phyloP scores from a whole-genome alignment of 768 basidiomycete species.

The Lentinula lateritia region DNA sequence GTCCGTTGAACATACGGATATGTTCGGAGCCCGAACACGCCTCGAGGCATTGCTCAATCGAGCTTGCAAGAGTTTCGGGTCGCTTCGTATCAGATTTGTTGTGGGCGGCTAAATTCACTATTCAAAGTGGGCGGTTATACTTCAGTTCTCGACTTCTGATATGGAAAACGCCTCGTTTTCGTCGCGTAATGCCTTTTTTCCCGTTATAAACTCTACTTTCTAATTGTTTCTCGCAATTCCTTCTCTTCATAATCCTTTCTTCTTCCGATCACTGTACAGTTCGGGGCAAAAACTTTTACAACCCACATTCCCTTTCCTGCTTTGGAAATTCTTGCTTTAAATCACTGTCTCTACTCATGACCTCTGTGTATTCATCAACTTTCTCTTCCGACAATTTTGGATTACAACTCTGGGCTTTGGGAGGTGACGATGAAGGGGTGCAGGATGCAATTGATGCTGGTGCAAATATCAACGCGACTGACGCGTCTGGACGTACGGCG shows the following conservation, averaged over 20 bases:
- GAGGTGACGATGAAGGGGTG: conserved; percentile 1
- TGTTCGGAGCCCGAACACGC: background rate
- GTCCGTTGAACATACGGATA: background rate
- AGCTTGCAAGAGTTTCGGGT: background rate
- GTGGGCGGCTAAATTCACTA: background rate
- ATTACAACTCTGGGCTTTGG: background rate
- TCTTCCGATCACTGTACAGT: background rate
- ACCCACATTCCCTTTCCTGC: background rate
- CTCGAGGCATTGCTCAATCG: background rate
- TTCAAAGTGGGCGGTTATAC: background rate
- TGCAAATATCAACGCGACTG: conserved; percentile 49
- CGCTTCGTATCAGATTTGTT: background rate
- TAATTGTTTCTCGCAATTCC: background rate
- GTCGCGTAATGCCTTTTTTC: background rate
- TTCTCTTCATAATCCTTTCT: background rate
- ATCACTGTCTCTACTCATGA: conserved; percentile 7
- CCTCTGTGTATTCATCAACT: background rate
- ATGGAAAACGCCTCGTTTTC: background rate
- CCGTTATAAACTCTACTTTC: background rate
- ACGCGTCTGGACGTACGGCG: conserved; percentile 54
- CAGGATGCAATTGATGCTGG: background rate
- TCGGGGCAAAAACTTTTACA: background rate
- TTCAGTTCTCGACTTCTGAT: background rate
- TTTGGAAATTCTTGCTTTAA: background rate
- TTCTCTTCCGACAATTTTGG: conserved; percentile 2